Conservation (phyloP, 169 alveolate species). For the Fabrea salina region DNA sequence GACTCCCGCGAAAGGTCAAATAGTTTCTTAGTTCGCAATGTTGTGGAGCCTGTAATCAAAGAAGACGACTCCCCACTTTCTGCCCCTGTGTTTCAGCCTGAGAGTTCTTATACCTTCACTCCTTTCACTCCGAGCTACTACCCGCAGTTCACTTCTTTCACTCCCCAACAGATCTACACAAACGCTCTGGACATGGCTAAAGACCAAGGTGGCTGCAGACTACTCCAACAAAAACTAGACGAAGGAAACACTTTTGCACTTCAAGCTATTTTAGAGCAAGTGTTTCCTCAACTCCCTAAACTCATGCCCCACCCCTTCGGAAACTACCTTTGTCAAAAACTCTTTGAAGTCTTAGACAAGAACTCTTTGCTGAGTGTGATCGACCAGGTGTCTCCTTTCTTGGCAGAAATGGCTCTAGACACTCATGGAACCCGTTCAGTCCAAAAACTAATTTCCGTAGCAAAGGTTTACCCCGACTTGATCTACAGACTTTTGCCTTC, state of each 20-base stretch:
- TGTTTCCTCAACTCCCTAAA: constrained; percentile 71
- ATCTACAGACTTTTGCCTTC: constrained; percentile 37
- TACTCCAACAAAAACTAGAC: constrained; percentile 81
- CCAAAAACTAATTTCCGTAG: constrained; percentile 89
- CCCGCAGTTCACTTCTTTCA: not conserved
- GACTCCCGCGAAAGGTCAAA: not conserved
- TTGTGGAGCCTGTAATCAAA: not conserved
- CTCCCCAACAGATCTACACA: constrained; percentile 9
- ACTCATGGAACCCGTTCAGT: constrained; percentile 94
- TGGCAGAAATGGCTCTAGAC: constrained; percentile 80
- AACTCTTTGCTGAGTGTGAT: not conserved
- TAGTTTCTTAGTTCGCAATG: not conserved
- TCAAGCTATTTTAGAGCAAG: constrained; percentile 59
- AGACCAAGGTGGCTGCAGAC: constrained; percentile 87
- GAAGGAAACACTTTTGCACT: constrained; percentile 64
- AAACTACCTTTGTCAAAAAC: constrained; percentile 91
- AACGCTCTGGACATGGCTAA: constrained; percentile 38
- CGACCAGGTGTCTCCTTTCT: constrained; percentile 62
- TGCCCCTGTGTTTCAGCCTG: no score
- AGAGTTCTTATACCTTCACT: not conserved
- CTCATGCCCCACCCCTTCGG: constrained; percentile 94
- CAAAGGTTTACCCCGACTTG: constrained; percentile 42
- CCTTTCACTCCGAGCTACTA: not conserved
- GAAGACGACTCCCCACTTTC: not conserved
- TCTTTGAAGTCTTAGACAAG: constrained; percentile 66